These are phyloP conservation scores for Trametes versicolor DNA, from an alignment of 1,284 basidiomycete species.

Conservation along the genomic window DNA sequence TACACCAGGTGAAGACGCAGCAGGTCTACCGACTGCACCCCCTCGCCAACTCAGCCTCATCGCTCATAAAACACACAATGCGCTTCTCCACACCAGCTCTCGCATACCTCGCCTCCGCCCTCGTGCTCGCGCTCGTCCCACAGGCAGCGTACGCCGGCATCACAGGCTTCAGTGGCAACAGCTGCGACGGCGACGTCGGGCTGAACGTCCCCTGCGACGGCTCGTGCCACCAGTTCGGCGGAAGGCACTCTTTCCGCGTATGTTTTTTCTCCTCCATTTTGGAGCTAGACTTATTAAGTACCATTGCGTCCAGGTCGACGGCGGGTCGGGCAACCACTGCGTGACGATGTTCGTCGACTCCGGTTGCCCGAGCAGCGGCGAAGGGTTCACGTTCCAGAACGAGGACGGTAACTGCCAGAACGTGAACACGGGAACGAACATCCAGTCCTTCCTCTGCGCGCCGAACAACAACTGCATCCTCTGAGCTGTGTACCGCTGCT, in stretches of 20 bases:
- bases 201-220: slow-evolving; percentile 1
- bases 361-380: neutral
- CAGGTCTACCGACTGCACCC: too few species aligned
- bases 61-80: neutral
- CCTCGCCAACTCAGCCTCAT: too few species aligned
- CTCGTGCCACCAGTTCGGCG: neutral
- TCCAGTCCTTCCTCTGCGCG: neutral
- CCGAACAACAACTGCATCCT: neutral
- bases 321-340: neutral
- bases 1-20: too few species aligned
- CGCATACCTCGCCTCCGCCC: neutral
- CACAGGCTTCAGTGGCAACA: neutral
- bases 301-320: neutral
- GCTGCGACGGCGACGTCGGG: neutral
- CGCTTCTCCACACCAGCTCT: neutral
- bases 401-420: neutral
- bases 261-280: neutral
- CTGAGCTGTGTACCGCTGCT: too few species aligned
- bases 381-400: neutral
- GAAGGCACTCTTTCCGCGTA: neutral
- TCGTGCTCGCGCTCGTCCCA: neutral
- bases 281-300: too few species aligned
- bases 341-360: neutral
- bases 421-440: slow-evolving; percentile 1
- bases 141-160: neutral